These are phyloP conservation scores for Stephania japonica DNA, from an alignment of 164 flowering plant genomes.

Conservation along the genomic window DNA sequence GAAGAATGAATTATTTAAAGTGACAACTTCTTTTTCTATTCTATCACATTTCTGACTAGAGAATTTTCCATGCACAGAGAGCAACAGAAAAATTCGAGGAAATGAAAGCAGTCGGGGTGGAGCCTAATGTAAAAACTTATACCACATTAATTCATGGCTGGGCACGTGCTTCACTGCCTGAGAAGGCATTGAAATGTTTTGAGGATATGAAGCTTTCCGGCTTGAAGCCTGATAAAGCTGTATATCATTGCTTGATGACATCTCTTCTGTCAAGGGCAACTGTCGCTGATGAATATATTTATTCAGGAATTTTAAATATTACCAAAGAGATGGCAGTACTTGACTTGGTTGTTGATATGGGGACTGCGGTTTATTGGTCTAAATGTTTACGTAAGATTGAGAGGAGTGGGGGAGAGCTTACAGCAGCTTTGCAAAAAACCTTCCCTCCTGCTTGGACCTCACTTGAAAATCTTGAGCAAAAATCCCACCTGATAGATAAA, in stretches of 20 bases:
- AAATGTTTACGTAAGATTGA: slow-evolving; percentile 76
- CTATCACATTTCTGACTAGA: background rate
- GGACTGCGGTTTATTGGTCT: slow-evolving; percentile 95
- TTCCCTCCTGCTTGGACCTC: slow-evolving; percentile 97
- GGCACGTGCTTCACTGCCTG: slow-evolving; percentile 91
- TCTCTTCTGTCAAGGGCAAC: slow-evolving; percentile 78
- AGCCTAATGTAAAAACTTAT: slow-evolving; percentile 82
- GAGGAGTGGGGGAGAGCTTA: slow-evolving; percentile 77
- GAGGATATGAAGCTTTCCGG: slow-evolving; percentile 76
- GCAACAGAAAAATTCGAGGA: slow-evolving; percentile 64
- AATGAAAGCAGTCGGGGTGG: slow-evolving; percentile 73
- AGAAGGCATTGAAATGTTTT: slow-evolving; percentile 79
- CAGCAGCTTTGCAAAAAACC: slow-evolving; percentile 86
- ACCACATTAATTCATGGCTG: slow-evolving; percentile 94
- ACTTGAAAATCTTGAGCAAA: slow-evolving; percentile 19
- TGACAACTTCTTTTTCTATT: background rate
- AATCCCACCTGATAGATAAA: slow-evolving; percentile 14
- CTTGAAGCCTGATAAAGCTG: slow-evolving; percentile 83
- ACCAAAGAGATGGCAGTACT: slow-evolving; percentile 70
- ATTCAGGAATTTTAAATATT: slow-evolving; percentile 45
- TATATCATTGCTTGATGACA: slow-evolving; percentile 89
- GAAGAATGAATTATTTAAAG: slow-evolving; percentile 1
- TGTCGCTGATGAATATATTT: slow-evolving; percentile 61
- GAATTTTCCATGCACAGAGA: slow-evolving; percentile 41
- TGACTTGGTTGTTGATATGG: slow-evolving; percentile 79